Conservation (phyloP, 2,329 filamentous ascomycete species). For the Sarocladium strictum region DNA sequence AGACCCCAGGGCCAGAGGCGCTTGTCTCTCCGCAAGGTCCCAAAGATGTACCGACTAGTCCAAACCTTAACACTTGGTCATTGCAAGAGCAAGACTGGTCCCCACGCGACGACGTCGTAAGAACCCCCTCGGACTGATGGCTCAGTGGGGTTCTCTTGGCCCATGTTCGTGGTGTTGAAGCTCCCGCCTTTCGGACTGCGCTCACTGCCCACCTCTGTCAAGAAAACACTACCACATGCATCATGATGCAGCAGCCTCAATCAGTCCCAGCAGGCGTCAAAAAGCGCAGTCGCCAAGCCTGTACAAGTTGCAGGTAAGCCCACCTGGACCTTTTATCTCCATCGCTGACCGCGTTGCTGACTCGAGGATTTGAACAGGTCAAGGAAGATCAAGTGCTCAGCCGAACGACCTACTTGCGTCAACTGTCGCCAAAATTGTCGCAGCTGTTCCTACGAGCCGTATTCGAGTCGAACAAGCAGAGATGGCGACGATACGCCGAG, state of each 20-base stretch:
- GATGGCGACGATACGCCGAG: background rate
- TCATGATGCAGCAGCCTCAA: background rate
- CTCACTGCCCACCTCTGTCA: background rate
- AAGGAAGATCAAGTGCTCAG: conserved; percentile 5
- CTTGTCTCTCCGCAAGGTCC: too few species aligned
- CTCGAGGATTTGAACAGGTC: background rate
- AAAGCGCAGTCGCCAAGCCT: conserved; percentile 4
- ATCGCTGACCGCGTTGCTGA: too few species aligned
- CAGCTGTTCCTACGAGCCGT: conserved; percentile 6
- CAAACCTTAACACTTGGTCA: too few species aligned
- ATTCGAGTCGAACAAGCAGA: background rate
- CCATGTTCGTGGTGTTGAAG: too few species aligned
- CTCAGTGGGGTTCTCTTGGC: too few species aligned
- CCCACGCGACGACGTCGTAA: too few species aligned
- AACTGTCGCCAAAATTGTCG: conserved; percentile 7
- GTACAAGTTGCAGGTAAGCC: background rate
- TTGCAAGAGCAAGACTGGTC: too few species aligned
- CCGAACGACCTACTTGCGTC: background rate
- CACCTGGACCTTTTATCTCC: too few species aligned
- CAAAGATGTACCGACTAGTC: too few species aligned
- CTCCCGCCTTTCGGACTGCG: too few species aligned
- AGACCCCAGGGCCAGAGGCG: too few species aligned
- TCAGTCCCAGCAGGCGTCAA: background rate
- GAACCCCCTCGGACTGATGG: too few species aligned
- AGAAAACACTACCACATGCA: background rate